Percentiles rank a stretch among this genome's conserved stretches.
Evolutionary conservation across 106 monocot species (phyloP).

Genomic region (Phalaenopsis aphrodite): DNA sequence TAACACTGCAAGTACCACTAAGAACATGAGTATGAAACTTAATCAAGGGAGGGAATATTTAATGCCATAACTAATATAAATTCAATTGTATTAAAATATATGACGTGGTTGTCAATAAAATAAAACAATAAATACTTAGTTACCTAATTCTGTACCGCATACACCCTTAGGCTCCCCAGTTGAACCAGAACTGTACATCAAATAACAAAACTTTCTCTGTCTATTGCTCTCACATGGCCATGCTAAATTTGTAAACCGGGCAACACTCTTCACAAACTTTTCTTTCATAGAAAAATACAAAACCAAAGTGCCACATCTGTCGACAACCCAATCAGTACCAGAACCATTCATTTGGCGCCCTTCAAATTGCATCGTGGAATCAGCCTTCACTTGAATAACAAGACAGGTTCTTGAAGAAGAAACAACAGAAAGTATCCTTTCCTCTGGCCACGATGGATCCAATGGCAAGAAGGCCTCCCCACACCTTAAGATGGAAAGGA

Average conservation of each 20-base stretch:
- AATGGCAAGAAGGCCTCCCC: conserved; percentile 88
- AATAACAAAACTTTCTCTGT: conserved; percentile 70
- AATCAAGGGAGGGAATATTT: neutral
- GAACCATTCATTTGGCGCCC: neutral
- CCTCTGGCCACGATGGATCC: conserved; percentile 79
- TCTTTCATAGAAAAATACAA: conserved; percentile 36
- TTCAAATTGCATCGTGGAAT: neutral
- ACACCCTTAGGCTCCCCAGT: conserved; percentile 90
- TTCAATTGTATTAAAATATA: neutral
- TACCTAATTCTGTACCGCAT: conserved; percentile 89
- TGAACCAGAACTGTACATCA: conserved; percentile 97
- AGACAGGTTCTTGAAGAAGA: conserved; percentile 45
- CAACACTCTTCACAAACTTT: conserved; percentile 8
- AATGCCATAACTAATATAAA: neutral
- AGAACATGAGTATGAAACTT: neutral
- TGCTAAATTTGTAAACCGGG: conserved; percentile 17
- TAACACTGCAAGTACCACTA: too few species aligned
- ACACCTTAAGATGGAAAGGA: conserved; percentile 66
- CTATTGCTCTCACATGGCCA: conserved; percentile 66
- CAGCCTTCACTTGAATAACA: conserved; percentile 19
- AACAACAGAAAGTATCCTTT: conserved; percentile 43
- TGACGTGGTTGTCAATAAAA: neutral
- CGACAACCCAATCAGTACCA: conserved; percentile 22
- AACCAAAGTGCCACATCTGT: conserved; percentile 27
- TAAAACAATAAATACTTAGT: neutral